Evolutionary conservation across 805 yeast genomes (phyloP), one percentile per base, ranked within the genome.

Genomic region (Suhomyces faveliae): DNA sequence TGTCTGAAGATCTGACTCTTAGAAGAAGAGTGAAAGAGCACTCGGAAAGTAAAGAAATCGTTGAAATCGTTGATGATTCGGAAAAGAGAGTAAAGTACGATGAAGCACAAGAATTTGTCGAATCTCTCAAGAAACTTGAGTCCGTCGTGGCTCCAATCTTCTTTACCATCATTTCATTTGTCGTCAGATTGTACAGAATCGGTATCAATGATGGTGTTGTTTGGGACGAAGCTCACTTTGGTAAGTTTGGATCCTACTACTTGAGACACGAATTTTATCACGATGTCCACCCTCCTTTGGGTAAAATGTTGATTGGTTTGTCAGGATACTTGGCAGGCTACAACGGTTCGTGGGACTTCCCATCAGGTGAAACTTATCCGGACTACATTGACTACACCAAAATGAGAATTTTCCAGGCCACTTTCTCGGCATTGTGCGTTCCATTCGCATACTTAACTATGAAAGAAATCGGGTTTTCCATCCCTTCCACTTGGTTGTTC

Each of bases 141-240:
- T 45, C 58, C 38, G 54, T 61, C 57, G 51, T 61, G 54, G 65
- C 67, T n/a, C 66, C 76, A 4, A 51, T 72, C 19, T 48, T 68
- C 11, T 62, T 73, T 53, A 71, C 77, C 12, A 59, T 63, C 23
- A 39, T 67, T 23, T 66, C 76, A 4, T 69, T 69, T 7, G 53
- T 56, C 52, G 77, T 89, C 37, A 80, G 98, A 57, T 80, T 90
- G 66, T 84, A 87, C 70, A 74, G 78, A 52, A 85, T 92, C 56
- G 86, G 87, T 46, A 73, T 78, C 48, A 87, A 89, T 51, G 74
- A 79, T 48, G 75, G 78, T 47, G 97, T 94, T 24, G 94, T 94
- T 20, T 91, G 97, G 97, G 97, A 90, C 70, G 97, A 90, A 65
- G 97, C 97, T 35, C 97, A 91, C 72, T 92, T 92, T 67, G 99